These are phyloP conservation scores for Colletotrichum brevisporum DNA, from an alignment of 2,329 filamentous ascomycete species.

Conservation along the genomic window DNA sequence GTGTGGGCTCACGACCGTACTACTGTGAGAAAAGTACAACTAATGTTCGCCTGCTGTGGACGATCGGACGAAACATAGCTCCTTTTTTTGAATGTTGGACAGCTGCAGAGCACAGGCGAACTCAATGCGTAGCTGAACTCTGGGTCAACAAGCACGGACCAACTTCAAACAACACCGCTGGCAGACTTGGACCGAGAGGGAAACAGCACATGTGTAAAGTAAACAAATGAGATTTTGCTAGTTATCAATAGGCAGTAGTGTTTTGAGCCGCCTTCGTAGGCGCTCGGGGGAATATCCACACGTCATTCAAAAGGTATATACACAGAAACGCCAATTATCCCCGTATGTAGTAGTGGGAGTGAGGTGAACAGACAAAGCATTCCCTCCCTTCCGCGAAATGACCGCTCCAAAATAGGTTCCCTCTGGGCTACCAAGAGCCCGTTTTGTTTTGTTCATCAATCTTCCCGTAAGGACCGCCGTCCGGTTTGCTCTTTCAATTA, in stretches of 20 bases:
- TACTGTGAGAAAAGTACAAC: not conserved
- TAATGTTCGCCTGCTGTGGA: not conserved
- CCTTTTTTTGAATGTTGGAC: not conserved
- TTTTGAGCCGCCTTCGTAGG: constrained; percentile 12
- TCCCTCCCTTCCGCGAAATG: not conserved
- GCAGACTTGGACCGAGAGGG: not conserved
- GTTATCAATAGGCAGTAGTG: constrained; percentile 25
- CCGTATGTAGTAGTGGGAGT: constrained; percentile 7
- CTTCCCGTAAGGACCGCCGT: constrained; percentile 11
- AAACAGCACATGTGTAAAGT: not conserved
- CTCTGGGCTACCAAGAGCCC: constrained; percentile 5
- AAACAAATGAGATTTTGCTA: constrained; percentile 7
- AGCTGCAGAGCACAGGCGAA: constrained; percentile 29
- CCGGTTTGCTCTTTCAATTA: constrained; percentile 34
- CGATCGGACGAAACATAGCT: constrained; percentile 13
- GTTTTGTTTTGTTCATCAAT: constrained; percentile 22
- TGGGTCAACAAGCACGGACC: constrained; percentile 17
- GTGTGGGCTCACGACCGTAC: not conserved
- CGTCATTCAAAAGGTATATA: constrained; percentile 40
- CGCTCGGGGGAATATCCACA: constrained; percentile 30
- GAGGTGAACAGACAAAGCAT: constrained; percentile 13
- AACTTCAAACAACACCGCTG: not conserved
- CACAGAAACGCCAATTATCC: constrained; percentile 37
- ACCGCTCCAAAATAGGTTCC: constrained; percentile 8
- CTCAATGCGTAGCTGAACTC: not conserved